Evolutionary conservation across 345 rosid species (phyloP).

Genomic region (Gossypium raimondii): DNA sequence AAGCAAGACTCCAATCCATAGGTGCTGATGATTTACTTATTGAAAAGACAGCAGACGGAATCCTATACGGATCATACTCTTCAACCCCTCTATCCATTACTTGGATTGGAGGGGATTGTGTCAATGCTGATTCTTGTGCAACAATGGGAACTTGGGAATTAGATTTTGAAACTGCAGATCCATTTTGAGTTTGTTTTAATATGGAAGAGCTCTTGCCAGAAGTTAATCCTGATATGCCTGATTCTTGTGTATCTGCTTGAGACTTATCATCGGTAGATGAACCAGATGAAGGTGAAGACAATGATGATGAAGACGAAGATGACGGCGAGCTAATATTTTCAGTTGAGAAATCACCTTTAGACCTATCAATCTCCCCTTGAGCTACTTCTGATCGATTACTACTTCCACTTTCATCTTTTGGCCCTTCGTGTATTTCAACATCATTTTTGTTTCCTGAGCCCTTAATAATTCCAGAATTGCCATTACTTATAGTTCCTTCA

Average conservation of each 20-base stretch:
- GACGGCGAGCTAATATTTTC: slow-evolving; percentile 21
- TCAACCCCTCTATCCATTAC: slow-evolving; percentile 47
- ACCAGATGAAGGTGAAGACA: slow-evolving; percentile 28
- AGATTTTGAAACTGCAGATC: slow-evolving; percentile 14
- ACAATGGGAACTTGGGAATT: slow-evolving; percentile 36
- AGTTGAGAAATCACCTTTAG: slow-evolving; percentile 9
- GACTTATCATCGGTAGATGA: slow-evolving; percentile 38
- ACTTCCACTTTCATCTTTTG: slow-evolving; percentile 14
- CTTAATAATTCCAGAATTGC: slow-evolving; percentile 12
- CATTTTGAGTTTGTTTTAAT: slow-evolving; percentile 19
- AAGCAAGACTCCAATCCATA: slow-evolving; percentile 78
- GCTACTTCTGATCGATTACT: slow-evolving; percentile 16
- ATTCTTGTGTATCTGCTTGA: slow-evolving; percentile 9
- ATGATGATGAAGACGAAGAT: slow-evolving; percentile 19
- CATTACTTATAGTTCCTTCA: slow-evolving; percentile 12
- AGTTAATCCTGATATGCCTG: background rate
- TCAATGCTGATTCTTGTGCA: slow-evolving; percentile 40
- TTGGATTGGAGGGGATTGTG: slow-evolving; percentile 65
- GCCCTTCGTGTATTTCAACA: background rate
- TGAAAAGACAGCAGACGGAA: slow-evolving; percentile 59
- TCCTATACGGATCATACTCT: slow-evolving; percentile 61
- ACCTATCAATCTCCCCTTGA: slow-evolving; percentile 1
- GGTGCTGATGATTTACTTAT: slow-evolving; percentile 30
- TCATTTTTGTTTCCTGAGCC: slow-evolving; percentile 14
- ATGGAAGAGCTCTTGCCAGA: slow-evolving; percentile 17